Conservation (phyloP, 139 green algal genomes). For the Diplosphaera chodatii region DNA sequence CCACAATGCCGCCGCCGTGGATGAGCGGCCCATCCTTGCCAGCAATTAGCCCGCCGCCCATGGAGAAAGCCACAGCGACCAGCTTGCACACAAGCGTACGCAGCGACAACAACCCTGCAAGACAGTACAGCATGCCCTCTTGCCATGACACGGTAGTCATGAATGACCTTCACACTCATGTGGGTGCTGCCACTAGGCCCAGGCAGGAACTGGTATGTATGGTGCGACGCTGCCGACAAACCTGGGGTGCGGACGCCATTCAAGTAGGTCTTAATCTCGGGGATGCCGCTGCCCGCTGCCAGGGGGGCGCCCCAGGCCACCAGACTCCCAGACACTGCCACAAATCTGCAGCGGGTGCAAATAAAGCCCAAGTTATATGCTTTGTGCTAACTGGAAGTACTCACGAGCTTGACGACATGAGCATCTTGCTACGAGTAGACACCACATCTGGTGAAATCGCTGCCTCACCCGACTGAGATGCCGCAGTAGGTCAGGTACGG, state of each 20-base stretch:
- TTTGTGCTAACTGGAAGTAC: too few relatives aligned
- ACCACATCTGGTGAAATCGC: too few relatives aligned
- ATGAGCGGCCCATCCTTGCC: constrained; percentile 81
- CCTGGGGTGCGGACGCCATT: constrained; percentile 66
- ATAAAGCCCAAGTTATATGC: too few relatives aligned
- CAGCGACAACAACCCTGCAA: constrained; percentile 19
- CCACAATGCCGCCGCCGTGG: constrained; percentile 68
- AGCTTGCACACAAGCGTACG: constrained; percentile 72
- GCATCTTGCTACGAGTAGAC: too few relatives aligned
- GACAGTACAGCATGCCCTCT: too few relatives aligned
- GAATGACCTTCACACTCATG: too few relatives aligned
- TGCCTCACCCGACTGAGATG: constrained; percentile 6
- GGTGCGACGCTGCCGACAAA: not conserved
- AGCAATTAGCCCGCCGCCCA: constrained; percentile 62
- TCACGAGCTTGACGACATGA: too few relatives aligned
- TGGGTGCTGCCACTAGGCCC: too few relatives aligned
- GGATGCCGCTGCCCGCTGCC: constrained; percentile 64
- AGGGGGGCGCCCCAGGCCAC: constrained; percentile 55
- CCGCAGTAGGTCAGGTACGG: constrained; percentile 13
- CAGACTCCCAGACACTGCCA: constrained; percentile 34
- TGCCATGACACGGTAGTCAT: too few relatives aligned
- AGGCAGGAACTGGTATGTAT: too few relatives aligned
- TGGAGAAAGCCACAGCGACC: constrained; percentile 57
- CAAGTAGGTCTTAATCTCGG: constrained; percentile 74
- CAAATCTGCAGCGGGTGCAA: constrained; percentile 12